Conservation (phyloP, 169 alveolate genomes). For the Eimeria acervulina region DNA sequence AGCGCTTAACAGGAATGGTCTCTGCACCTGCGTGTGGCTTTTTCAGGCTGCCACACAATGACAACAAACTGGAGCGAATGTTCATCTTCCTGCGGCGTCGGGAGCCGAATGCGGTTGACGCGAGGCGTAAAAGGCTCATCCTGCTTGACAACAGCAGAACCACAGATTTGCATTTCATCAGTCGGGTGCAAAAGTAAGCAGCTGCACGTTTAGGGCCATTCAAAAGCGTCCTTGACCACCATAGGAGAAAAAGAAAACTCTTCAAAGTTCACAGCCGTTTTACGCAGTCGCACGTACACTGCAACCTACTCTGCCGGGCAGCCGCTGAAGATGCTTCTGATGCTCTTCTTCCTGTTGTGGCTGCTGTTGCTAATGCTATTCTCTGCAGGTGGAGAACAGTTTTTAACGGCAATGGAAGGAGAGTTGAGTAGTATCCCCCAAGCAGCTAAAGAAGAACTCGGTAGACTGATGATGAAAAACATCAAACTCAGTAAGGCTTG, state of each 20-base stretch:
- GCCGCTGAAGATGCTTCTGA: neutral
- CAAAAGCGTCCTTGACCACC: neutral
- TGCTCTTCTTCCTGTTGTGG: neutral
- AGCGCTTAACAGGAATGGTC: too few relatives aligned
- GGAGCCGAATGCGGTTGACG: neutral
- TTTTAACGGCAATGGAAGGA: neutral
- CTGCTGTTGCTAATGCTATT: neutral
- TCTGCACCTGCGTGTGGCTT: neutral
- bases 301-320: neutral
- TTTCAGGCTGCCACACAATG: constrained; percentile 42
- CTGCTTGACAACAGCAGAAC: neutral
- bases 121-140: neutral
- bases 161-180: neutral
- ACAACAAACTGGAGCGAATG: constrained; percentile 21
- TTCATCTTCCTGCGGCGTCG: neutral
- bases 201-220: neutral
- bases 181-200: constrained; percentile 5
- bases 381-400: neutral
- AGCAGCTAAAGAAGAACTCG: constrained; percentile 54
- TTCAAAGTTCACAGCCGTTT: neutral
- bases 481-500: neutral
- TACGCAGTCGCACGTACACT: neutral
- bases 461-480: constrained; percentile 7
- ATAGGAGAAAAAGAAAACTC: neutral
- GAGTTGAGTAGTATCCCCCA: neutral